Evolutionary conservation across 1,139 yeast genomes (phyloP), one percentile per base, ranked within the genome.

Genomic region (Hanseniaspora sp.): DNA sequence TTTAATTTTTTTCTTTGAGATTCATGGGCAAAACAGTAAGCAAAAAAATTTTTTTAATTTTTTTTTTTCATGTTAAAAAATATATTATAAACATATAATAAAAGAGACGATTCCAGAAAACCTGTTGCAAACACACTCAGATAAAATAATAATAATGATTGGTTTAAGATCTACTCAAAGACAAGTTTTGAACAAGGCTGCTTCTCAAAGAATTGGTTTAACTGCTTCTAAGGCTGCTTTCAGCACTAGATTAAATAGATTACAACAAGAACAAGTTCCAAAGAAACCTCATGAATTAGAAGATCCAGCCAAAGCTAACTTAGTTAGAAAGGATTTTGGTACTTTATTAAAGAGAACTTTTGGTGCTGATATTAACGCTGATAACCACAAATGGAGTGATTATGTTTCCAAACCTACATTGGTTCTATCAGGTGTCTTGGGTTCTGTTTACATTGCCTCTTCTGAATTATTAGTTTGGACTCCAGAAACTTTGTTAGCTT

Each of bases 391-490:
- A 34, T 51, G 54, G 54, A 45, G 54, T 51, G 54, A 51, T 29
- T 51, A 29, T 33, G 48, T 51, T 33, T 51, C 54, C 41, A 92
- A 92, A 80, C 88, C 96, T 61, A 96, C 96, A 67, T 79, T 90
- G 67, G 76, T 92, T 68, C 96, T 96, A 65, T 88, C 98, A 58
- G 80, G 90, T 59, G 82, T 96, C 56, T 97, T 96, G 58, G 96
- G 95, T 58, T 83, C 95, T 60, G 72, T 90, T 62, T 92, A 88
- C 74, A 96, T 96, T 63, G 82, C 94, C 68, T 85, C 96, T 65
- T 87, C 86, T 74, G 95, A 88, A 71, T 77, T 92, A 63, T 83
- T 90, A 71, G 87, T 92, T 62, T 78, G 92, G 67, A 95, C 92
- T 73, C 96, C 88, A 69, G 98, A 92, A 78, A 79, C 96, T 66